Base-by-base conservation (phyloP, 805 yeast species). In the Yamadazyma olivae region DNA sequence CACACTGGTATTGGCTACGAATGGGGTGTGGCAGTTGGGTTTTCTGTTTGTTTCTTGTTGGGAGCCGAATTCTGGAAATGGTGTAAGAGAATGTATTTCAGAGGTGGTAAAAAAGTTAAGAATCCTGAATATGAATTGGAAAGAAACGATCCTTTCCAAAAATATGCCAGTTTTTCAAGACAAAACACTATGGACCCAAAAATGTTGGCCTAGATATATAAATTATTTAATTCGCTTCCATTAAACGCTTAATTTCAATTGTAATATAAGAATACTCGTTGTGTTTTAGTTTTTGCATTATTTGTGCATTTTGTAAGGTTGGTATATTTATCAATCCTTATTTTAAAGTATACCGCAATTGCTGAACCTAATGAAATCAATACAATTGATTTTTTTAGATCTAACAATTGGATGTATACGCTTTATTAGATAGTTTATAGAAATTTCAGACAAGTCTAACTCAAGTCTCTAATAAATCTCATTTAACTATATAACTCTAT, bases 21-120 rank as follows among this genome's bases (percentile, higher is more conserved):
- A 45, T 61, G 68, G 68, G 69, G 67, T 1, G 46, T 64, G 30
- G 59, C 68, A 0, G 40, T 61, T 35, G 68, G 56, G 0, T 59
- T 54, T 35, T 44, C 61, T 5, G 10, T 58, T 9, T 46, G 56
- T 28, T 64, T 52, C 45, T 49, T 64, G 5, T 27, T 51, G 10
- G 65, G 61, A 2, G 57, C 62, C 9, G 74, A 70, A 45, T 53
- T 49, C 3, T 57, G 65, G 60, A 60, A 62, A 38, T 68, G 70
- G 68, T 46, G 45, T 27, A 67, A 67, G 52, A 48, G 71, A 39
- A 39, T 69, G 22, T 59, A 54, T 45, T 36, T 33, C 27, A 48
- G 66, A 27, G 52, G 51, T 23, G 12, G 8, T 5, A 30, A 18
- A 2, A 48, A 41, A 24, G 43, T 35, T 17, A 39, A 34, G 22